Evolutionary conservation across 2,329 filamentous ascomycete genomes (phyloP).

Genomic region (Emergomyces orientalis): DNA sequence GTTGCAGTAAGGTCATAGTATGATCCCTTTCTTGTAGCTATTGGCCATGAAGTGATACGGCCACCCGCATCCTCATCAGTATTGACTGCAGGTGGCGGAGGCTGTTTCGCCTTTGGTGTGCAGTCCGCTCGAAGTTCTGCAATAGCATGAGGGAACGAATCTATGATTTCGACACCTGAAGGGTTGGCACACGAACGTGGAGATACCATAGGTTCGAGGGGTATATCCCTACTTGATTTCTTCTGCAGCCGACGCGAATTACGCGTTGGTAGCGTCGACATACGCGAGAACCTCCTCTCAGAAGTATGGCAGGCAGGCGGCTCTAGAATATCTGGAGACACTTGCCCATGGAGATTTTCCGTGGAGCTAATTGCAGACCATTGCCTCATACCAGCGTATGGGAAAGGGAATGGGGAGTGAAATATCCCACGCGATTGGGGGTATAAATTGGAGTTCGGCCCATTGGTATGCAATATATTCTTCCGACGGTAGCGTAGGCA

Average conservation of each 20-base stretch:
- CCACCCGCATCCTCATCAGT: background rate
- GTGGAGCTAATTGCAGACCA: constrained; percentile 5
- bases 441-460: background rate
- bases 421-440: constrained; percentile 6
- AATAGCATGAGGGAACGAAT: background rate
- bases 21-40: background rate
- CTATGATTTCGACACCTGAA: background rate
- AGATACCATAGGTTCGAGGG: background rate
- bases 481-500: constrained; percentile 3
- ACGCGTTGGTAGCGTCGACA: background rate
- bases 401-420: background rate
- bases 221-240: constrained; percentile 1
- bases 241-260: constrained; percentile 6
- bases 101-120: background rate
- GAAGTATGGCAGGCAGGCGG: background rate
- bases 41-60: constrained; percentile 4
- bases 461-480: background rate
- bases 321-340: background rate
- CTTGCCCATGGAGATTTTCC: background rate
- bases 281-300: background rate
- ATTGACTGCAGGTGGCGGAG: background rate
- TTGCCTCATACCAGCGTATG: background rate
- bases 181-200: background rate
- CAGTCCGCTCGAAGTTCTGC: constrained; percentile 2
- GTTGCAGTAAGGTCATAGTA: constrained; percentile 2